Evolutionary conservation across 148 eudicot genomes (phyloP).

Genomic region (Cornus kousa): DNA sequence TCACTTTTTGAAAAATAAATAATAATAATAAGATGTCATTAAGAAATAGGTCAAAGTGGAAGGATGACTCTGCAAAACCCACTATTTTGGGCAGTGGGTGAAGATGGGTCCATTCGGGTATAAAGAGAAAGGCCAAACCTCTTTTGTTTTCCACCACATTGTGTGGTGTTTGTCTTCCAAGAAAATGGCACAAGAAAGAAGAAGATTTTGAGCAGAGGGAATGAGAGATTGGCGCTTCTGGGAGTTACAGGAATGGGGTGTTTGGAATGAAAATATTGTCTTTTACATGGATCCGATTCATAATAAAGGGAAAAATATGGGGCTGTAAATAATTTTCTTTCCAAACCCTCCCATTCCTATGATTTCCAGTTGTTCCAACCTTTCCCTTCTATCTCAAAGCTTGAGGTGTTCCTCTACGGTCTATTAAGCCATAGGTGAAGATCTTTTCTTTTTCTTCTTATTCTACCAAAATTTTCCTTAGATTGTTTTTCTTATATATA

Average conservation of each 20-base stretch:
- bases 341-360: slow-evolving; percentile 10
- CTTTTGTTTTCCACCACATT: neutral
- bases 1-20: too few species aligned
- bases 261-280: neutral
- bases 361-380: slow-evolving; percentile 7
- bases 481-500: too few species aligned
- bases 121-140: neutral
- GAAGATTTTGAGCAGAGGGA: neutral
- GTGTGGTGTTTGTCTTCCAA: neutral
- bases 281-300: too few species aligned
- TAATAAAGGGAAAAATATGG: neutral
- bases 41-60: neutral
- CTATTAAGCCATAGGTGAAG: too few species aligned
- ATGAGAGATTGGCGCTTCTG: neutral
- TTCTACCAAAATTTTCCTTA: too few species aligned
- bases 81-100: neutral
- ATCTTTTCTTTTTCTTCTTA: slow-evolving; percentile 1
- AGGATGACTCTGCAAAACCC: neutral
- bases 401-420: neutral
- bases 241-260: neutral
- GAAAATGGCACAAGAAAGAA: neutral
- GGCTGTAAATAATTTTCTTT: neutral
- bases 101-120: neutral
- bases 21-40: neutral
- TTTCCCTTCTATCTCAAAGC: neutral